Evolutionary conservation across 192 early-diverging fungal genomes (phyloP).

Genomic region (Lobosporangium transversale): DNA sequence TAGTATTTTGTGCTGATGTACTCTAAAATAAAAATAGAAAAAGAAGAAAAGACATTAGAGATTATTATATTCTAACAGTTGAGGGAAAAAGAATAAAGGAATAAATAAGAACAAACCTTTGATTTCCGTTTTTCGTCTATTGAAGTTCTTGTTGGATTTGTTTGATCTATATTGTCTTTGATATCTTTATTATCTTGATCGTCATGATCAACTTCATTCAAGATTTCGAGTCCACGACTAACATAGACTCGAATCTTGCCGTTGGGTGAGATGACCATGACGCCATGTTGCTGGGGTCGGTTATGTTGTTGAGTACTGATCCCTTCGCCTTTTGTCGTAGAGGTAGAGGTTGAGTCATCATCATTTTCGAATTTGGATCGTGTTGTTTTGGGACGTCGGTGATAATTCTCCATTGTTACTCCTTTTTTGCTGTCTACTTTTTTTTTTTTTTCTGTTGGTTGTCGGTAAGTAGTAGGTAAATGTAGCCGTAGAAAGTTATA

Average conservation of each 20-base stretch:
- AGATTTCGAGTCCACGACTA: conserved; percentile 31
- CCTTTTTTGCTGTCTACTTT: not conserved
- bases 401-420: conserved; percentile 40
- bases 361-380: conserved; percentile 44
- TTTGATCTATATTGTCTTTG: no score
- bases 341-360: no score
- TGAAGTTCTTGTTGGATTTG: not conserved
- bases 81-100: not conserved
- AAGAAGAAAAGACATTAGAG: not conserved
- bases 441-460: not conserved
- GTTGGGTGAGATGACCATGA: conserved; percentile 43
- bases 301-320: conserved; percentile 14
- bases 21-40: not conserved
- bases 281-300: conserved; percentile 33
- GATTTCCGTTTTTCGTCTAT: not conserved
- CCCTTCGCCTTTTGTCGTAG: no score
- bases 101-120: not conserved
- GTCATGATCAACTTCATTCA: conserved; percentile 16
- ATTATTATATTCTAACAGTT: not conserved
- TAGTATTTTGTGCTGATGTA: not conserved
- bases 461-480: no score
- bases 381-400: conserved; percentile 23
- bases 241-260: conserved; percentile 49
- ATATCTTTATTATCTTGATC: not conserved
- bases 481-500: no score